These are phyloP conservation scores for Coccomyxa subellipsoidea DNA, from an alignment of 163 green algal species.

Conservation along the genomic window DNA sequence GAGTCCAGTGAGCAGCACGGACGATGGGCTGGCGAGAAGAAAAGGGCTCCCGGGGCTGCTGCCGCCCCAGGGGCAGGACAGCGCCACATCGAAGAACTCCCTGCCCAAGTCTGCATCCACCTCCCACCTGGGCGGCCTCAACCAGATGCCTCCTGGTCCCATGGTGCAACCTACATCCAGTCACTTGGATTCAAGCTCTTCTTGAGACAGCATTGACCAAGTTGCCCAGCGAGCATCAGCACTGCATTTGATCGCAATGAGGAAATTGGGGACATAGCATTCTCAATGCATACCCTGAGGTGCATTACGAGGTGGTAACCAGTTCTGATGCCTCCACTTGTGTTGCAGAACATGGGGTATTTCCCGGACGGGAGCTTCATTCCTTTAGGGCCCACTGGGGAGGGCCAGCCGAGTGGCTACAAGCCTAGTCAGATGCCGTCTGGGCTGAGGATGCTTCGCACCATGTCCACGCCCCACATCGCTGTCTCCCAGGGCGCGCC, in stretches of 20 bases:
- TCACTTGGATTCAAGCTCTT: too few relatives aligned
- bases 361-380: neutral
- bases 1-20: constrained; percentile 1
- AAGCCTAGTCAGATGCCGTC: neutral
- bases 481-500: neutral
- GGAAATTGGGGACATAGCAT: too few relatives aligned
- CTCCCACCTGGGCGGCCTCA: neutral
- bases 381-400: neutral
- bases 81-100: neutral
- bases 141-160: neutral
- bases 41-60: neutral
- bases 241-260: too few relatives aligned
- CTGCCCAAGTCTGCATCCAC: constrained; percentile 1
- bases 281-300: too few relatives aligned
- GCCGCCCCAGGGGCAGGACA: neutral
- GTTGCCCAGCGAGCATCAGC: too few relatives aligned
- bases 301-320: too few relatives aligned
- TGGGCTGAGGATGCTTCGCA: neutral
- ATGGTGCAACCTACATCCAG: too few relatives aligned
- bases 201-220: too few relatives aligned
- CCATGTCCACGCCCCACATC: neutral
- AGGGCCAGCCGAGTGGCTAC: neutral
- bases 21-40: neutral
- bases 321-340: too few relatives aligned
- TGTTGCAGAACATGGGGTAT: neutral